A percentile compares a stretch with the other conserved stretches of the same genome.
phyloP scores from a whole-genome alignment of 768 basidiomycete genomes.

The Mycena amicta region DNA sequence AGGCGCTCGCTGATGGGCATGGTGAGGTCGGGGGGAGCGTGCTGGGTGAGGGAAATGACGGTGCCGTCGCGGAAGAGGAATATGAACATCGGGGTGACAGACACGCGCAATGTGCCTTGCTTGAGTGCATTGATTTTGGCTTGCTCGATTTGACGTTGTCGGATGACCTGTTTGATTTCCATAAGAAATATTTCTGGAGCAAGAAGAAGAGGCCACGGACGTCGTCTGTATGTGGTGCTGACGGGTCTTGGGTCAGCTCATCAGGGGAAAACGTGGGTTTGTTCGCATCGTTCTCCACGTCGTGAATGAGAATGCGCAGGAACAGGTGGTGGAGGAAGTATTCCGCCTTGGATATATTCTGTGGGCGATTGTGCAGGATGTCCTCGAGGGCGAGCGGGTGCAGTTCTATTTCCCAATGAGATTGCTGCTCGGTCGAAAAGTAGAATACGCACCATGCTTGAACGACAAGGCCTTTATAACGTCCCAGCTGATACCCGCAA shows the following conservation, averaged over 20 bases:
- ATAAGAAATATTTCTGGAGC: not conserved
- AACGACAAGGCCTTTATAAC: conserved; percentile 62
- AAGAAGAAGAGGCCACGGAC: not conserved
- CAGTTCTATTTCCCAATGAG: conserved; percentile 43
- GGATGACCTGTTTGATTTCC: not conserved
- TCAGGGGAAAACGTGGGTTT: not conserved
- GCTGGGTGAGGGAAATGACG: conserved; percentile 16
- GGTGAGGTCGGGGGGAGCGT: conserved; percentile 47
- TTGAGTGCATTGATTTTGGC: conserved; percentile 20
- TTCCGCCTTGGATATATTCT: conserved; percentile 50
- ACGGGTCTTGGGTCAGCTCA: conserved; percentile 5
- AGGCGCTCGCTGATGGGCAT: conserved; percentile 60
- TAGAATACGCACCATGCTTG: conserved; percentile 50
- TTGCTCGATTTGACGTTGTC: conserved; percentile 18
- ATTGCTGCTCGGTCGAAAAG: conserved; percentile 6
- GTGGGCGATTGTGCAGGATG: conserved; percentile 55
- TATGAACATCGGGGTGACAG: conserved; percentile 61
- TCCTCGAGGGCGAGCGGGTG: conserved; percentile 71
- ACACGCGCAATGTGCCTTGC: conserved; percentile 45
- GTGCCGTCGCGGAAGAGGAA: conserved; percentile 65
- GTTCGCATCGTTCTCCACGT: conserved; percentile 5
- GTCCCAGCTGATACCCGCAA: conserved; percentile 64
- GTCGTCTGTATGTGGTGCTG: not conserved
- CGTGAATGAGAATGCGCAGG: conserved; percentile 47
- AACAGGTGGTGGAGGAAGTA: conserved; percentile 63